phyloP scores from a whole-genome alignment of 192 early-diverging fungal genomes.

The Podila clonocystis region DNA sequence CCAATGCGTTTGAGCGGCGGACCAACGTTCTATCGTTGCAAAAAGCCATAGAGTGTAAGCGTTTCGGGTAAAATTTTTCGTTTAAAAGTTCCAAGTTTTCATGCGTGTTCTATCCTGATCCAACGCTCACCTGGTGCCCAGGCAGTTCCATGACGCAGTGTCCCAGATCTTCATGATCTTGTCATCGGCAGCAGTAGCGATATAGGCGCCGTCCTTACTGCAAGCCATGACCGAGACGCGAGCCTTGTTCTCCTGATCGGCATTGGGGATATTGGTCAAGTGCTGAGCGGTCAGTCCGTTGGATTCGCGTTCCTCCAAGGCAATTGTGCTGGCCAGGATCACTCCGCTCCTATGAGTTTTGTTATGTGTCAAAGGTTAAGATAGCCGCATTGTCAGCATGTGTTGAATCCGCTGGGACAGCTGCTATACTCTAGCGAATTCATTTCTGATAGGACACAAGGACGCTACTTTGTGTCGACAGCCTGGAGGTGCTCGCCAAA shows the following conservation, averaged over 20 bases:
- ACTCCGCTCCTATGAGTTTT: slow-evolving; percentile 21
- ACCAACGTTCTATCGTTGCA: slow-evolving; percentile 48
- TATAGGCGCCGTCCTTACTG: slow-evolving; percentile 61
- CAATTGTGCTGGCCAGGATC: slow-evolving; percentile 23
- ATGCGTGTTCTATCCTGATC: neutral
- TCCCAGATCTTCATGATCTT: slow-evolving; percentile 77
- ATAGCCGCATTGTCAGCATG: neutral
- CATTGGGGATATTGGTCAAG: slow-evolving; percentile 31
- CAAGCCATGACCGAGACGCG: slow-evolving; percentile 63
- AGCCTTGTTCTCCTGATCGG: slow-evolving; percentile 45
- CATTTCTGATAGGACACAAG: neutral
- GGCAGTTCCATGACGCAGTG: slow-evolving; percentile 64
- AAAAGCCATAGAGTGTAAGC: slow-evolving; percentile 9
- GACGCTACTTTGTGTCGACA: slow-evolving; percentile 56
- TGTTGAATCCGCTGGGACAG: too few species aligned
- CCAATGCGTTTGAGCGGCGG: slow-evolving; percentile 82
- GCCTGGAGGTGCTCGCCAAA: slow-evolving; percentile 64
- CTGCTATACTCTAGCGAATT: neutral
- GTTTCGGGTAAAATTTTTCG: neutral
- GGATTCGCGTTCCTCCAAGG: slow-evolving; percentile 26
- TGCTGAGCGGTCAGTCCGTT: slow-evolving; percentile 25
- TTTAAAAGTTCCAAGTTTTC: neutral
- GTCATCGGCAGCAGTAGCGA: slow-evolving; percentile 73
- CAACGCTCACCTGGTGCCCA: slow-evolving; percentile 50
- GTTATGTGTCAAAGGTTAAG: slow-evolving; percentile 15